Percentiles rank a stretch among this genome's conserved stretches.
Evolutionary conservation across 2,329 filamentous ascomycete species (phyloP).

Genomic region (Xylariaceae sp.): DNA sequence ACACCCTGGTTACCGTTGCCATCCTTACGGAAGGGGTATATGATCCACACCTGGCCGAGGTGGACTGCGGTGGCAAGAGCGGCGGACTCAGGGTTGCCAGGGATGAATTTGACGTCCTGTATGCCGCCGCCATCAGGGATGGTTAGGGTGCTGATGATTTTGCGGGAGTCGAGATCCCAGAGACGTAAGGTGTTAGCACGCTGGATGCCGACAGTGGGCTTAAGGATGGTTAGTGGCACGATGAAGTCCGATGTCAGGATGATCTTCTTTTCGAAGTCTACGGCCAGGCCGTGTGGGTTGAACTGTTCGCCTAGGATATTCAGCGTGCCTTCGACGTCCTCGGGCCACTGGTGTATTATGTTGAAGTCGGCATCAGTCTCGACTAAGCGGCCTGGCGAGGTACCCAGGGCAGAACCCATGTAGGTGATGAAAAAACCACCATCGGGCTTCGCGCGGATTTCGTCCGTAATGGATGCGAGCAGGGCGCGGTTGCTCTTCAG

Average conservation of each 20-base stretch:
- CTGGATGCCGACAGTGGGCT: constrained; percentile 58
- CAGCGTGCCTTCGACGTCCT: constrained; percentile 55
- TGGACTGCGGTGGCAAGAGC: constrained; percentile 63
- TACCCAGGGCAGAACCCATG: constrained; percentile 62
- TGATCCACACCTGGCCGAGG: constrained; percentile 64
- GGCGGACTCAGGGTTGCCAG: constrained; percentile 59
- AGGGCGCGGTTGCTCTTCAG: constrained; percentile 62
- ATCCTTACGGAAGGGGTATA: constrained; percentile 63
- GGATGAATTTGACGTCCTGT: constrained; percentile 68
- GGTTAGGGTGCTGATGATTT: constrained; percentile 62
- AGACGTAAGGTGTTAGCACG: constrained; percentile 61
- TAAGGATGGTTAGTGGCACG: constrained; percentile 62
- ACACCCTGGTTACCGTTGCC: constrained; percentile 58
- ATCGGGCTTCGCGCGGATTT: constrained; percentile 65
- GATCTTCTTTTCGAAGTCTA: constrained; percentile 60
- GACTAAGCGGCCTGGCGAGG: constrained; percentile 60
- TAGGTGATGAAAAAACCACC: constrained; percentile 65
- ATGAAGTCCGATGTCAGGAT: constrained; percentile 67
- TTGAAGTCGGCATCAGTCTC: constrained; percentile 62
- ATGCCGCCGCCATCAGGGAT: constrained; percentile 63
- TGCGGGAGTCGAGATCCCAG: constrained; percentile 56
- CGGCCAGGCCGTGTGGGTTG: constrained; percentile 60
- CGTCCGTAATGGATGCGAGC: constrained; percentile 62
- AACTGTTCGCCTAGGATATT: constrained; percentile 64
- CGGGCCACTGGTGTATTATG: constrained; percentile 65